A percentile compares a stretch with the other conserved stretches of the same genome.
Conservation (phyloP, 2,329 filamentous ascomycete species). For the Blastomyces silverae region DNA sequence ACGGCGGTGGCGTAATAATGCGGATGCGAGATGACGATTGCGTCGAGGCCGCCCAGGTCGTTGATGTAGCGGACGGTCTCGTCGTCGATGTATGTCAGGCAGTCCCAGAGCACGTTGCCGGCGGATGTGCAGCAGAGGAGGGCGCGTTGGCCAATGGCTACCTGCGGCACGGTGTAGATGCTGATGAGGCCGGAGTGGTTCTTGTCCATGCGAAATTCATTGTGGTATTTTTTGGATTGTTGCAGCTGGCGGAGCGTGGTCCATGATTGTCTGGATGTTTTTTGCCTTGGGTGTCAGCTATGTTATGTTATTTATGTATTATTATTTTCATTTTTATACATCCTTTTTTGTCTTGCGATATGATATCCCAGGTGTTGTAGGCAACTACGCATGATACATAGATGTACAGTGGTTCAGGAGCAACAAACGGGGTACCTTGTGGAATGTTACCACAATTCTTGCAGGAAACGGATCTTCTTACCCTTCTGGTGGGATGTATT, state of each 20-base stretch:
- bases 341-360: background rate
- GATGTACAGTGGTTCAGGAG: background rate
- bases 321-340: too few species aligned
- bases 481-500: slow-evolving; percentile 29
- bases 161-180: slow-evolving; percentile 43
- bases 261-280: slow-evolving; percentile 25
- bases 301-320: background rate
- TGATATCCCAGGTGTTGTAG: background rate
- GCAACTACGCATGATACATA: background rate
- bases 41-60: slow-evolving; percentile 57
- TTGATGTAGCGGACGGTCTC: slow-evolving; percentile 54
- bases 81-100: slow-evolving; percentile 61
- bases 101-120: slow-evolving; percentile 76
- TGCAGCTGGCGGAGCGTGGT: slow-evolving; percentile 28
- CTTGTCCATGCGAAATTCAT: slow-evolving; percentile 23
- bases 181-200: slow-evolving; percentile 23
- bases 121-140: slow-evolving; percentile 58
- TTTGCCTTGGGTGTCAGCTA: background rate
- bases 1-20: slow-evolving; percentile 75
- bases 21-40: slow-evolving; percentile 71
- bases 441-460: background rate
- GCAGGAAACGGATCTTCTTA: slow-evolving; percentile 15
- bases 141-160: slow-evolving; percentile 69
- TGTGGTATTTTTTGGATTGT: slow-evolving; percentile 22
- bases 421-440: background rate